Base-by-base conservation (phyloP, 1,284 basidiomycete species). In the Clitocybe nebularis region DNA sequence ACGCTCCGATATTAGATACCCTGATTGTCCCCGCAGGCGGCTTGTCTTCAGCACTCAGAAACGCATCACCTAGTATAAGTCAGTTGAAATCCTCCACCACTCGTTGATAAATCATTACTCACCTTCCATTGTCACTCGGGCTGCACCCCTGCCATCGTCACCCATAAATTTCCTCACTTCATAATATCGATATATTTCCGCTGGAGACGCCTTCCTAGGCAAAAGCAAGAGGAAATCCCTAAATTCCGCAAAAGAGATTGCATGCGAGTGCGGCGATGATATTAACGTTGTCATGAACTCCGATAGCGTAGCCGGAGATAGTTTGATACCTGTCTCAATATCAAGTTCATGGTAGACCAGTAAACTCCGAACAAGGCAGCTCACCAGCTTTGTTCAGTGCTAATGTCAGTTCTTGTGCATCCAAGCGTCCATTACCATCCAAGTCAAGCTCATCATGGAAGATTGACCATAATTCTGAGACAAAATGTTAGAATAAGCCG, bases 41-140 rank as follows among this genome's bases (percentile, higher is more conserved):
- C 50, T 68, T 76, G 58, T 86, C 83, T 64, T 86, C 81, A 11
- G 79, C 81, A 52, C 82, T 83, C 38, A 85, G 69, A 53, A 71
- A 84, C 46, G 84, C 84, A 62, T 89, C 84, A 53, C 84, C 88
- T 90, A 55, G 36, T 47, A 46, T 39, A 44, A 48, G 43, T 51
- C 48, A 50, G 51, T 55, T 49, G 51, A 22, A 25, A 26, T 14
- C 8, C 23, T 48, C 34, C 34, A 24, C 38, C 32, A 22, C 17
- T 38, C 14, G 37, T 29, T 21, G 22, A 23, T 44, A 51, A 30
- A 40, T 47, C 34, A 58, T 33, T 56, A 62, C 69, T 61, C 58
- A 82, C 92, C 91, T 77, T 93, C 88, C 83, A 90, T 91, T 43
- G 82, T 89, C 32, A 91, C 81, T 56, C 89, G 77, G 13, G 84